Percentiles rank a stretch among this genome's conserved stretches.
These are phyloP conservation scores for Alternaria sp. DNA, from an alignment of 2,329 filamentous ascomycete species.

Conservation along the genomic window DNA sequence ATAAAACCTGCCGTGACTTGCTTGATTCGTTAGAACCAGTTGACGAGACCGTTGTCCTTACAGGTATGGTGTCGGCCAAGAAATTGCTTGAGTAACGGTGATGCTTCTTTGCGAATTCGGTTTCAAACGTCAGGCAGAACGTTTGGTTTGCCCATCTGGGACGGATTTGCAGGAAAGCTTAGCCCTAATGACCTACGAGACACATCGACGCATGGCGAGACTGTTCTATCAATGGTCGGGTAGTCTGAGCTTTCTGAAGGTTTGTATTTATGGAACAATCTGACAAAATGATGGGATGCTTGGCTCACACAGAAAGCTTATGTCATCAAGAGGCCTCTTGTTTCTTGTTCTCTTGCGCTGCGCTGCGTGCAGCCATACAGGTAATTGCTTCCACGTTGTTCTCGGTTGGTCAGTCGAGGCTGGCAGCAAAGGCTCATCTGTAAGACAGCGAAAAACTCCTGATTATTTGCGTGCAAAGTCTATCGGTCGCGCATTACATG, in stretches of 20 bases:
- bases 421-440: not conserved
- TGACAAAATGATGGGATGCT: not conserved
- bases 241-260: not conserved
- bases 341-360: not conserved
- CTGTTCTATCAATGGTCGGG: not conserved
- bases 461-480: not conserved
- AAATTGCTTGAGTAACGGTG: slow-evolving; percentile 27
- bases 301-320: not conserved
- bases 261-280: not conserved
- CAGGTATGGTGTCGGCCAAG: slow-evolving; percentile 36
- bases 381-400: not conserved
- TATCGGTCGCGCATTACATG: slow-evolving; percentile 2
- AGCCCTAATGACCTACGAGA: slow-evolving; percentile 14
- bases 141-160: slow-evolving; percentile 38
- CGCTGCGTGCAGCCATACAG: not conserved
- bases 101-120: slow-evolving; percentile 32
- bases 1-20: not conserved
- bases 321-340: not conserved
- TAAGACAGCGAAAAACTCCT: not conserved
- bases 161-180: slow-evolving; percentile 26
- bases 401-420: not conserved
- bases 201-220: slow-evolving; percentile 9
- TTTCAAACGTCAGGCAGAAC: slow-evolving; percentile 38
- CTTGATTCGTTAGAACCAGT: slow-evolving; percentile 20
- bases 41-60: slow-evolving; percentile 23